Evolutionary conservation across 805 yeast species (phyloP), one percentile per base, ranked within the genome.

Genomic region (Wickerhamiella galacta): DNA sequence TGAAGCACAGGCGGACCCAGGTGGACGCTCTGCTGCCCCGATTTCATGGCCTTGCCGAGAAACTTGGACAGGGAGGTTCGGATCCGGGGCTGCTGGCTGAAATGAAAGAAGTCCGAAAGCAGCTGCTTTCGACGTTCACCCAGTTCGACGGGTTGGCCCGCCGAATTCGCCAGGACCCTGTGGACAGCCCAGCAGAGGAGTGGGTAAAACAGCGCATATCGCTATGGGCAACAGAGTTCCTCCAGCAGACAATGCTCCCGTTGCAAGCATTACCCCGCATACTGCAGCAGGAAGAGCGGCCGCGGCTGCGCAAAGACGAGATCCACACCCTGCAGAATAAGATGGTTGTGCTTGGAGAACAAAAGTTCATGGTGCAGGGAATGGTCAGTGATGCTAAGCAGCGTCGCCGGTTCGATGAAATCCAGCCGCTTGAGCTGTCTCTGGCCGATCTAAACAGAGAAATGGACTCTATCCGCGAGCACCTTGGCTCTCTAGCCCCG

Each of bases 311-410:
- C 52, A 56, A 45, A 46, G 48, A 27, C 34, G 41, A 34, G 22
- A 42, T 39, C 1, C 22, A 25, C 14, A 15, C 27, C 23, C 37
- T 42, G 15, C 47, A 45, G 33, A 41, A 82, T 42, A 75, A 76
- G 41, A 55, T 85, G 37, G 78, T 85, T 76, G 95, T 87, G 8
- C 55, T 82, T 47, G 75, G 75, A 39, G 96, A 85, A 49, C 96
- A 85, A 46, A 63, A 64, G 43, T 85, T 68, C 43, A 53, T 87
- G 39, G 72, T 87, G 3, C 68, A 70, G 37, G 63, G 70, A 11
- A 68, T 75, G 67, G 65, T 79, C 18, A 60, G 63, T 2, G 70
- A 64, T 10, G 70, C 75, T 23, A 78, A 74, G 38, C 64, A 63
- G 41, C 71, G 67, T 32, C 57, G 95, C 28, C 69, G 71, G 41